Percentiles rank a stretch among this genome's conserved stretches.
These are phyloP conservation scores for Tolypocladium guangdongense DNA, from an alignment of 2,329 filamentous ascomycete genomes.

Conservation along the genomic window DNA sequence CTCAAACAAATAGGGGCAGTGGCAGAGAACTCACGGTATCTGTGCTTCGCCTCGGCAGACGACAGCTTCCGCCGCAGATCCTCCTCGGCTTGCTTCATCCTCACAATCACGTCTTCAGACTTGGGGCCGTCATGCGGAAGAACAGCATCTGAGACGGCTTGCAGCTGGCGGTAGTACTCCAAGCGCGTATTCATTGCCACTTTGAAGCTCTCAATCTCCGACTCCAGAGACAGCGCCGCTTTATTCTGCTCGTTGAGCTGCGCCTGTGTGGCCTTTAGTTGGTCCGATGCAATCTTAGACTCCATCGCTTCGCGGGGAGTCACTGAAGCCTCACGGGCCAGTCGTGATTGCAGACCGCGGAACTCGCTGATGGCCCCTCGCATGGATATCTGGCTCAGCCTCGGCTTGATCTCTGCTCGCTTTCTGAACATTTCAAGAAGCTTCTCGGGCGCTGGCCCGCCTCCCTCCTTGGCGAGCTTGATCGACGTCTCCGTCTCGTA, in stretches of 20 bases:
- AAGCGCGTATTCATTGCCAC: slow-evolving; percentile 73
- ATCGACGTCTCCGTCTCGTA: slow-evolving; percentile 59
- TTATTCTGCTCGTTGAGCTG: slow-evolving; percentile 42
- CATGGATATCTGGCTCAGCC: slow-evolving; percentile 48
- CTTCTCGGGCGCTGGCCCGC: slow-evolving; percentile 61
- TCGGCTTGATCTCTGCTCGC: slow-evolving; percentile 37
- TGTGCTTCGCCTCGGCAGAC: slow-evolving; percentile 57
- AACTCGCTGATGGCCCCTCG: slow-evolving; percentile 60
- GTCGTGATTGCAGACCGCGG: slow-evolving; percentile 46
- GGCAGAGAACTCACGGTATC: slow-evolving; percentile 46
- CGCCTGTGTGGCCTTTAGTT: slow-evolving; percentile 50
- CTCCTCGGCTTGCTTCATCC: slow-evolving; percentile 21
- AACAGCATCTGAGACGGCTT: slow-evolving; percentile 83
- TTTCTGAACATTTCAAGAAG: slow-evolving; percentile 39
- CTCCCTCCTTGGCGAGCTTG: slow-evolving; percentile 45
- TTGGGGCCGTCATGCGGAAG: slow-evolving; percentile 57
- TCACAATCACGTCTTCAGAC: slow-evolving; percentile 35
- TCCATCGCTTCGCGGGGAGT: slow-evolving; percentile 53
- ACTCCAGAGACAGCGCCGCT: slow-evolving; percentile 38
- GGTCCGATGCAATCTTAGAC: slow-evolving; percentile 48
- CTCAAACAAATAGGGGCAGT: neutral
- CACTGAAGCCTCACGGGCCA: slow-evolving; percentile 13
- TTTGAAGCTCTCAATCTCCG: slow-evolving; percentile 67
- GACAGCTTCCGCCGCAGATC: slow-evolving; percentile 47
- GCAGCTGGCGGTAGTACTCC: slow-evolving; percentile 84